phyloP scores from a whole-genome alignment of 495 filamentous ascomycete species.

The Aspergillus cavernicola region DNA sequence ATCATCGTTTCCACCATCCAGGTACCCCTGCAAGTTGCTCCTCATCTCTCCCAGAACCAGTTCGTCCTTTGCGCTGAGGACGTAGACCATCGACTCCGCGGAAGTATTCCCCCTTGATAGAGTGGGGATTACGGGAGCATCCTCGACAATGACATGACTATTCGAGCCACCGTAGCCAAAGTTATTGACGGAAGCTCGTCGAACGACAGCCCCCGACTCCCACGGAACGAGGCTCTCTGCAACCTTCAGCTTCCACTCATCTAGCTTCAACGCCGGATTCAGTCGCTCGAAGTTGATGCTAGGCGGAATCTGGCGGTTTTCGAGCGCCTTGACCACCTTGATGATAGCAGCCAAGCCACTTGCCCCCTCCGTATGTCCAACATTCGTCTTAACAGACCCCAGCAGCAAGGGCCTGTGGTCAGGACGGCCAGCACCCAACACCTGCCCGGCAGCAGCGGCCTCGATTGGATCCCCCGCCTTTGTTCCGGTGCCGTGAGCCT shows the following conservation, averaged over 20 bases:
- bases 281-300: neutral
- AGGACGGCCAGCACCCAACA: slow-evolving; percentile 31
- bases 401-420: neutral
- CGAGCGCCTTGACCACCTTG: slow-evolving; percentile 49
- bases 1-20: no score
- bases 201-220: no score
- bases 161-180: slow-evolving; percentile 34
- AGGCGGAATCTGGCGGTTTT: slow-evolving; percentile 37
- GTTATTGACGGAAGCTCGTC: slow-evolving; percentile 29
- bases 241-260: slow-evolving; percentile 9
- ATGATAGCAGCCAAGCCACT: slow-evolving; percentile 20
- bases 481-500: slow-evolving; percentile 42
- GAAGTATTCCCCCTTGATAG: no score
- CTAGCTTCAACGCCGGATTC: neutral
- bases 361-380: slow-evolving; percentile 37
- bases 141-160: slow-evolving; percentile 18
- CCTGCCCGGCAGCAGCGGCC: slow-evolving; percentile 35
- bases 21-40: no score
- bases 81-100: no score
- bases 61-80: no score
- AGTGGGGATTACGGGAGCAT: no score
- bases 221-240: no score
- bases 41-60: no score
- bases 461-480: slow-evolving; percentile 37
- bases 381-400: slow-evolving; percentile 41